A percentile compares a stretch with the other conserved stretches of the same genome.
These are phyloP conservation scores for Monosporascus ibericus DNA, from an alignment of 2,329 filamentous ascomycete genomes.

Conservation along the genomic window DNA sequence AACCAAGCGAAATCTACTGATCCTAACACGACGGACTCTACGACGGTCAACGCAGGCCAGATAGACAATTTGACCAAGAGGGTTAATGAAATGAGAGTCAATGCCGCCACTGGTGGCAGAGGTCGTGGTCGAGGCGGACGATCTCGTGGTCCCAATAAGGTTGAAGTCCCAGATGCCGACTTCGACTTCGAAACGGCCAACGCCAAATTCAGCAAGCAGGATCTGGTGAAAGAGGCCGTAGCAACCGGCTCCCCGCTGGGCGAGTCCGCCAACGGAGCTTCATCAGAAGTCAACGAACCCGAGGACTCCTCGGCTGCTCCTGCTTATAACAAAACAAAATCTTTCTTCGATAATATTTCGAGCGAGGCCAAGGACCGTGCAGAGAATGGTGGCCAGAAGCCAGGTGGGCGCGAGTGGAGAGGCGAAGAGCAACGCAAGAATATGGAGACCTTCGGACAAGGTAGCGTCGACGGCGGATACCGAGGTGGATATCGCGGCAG, in stretches of 20 bases:
- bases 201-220: constrained; percentile 82
- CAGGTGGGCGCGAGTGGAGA: constrained; percentile 82
- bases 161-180: constrained; percentile 85
- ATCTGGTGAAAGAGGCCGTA: constrained; percentile 82
- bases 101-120: constrained; percentile 46
- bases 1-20: constrained; percentile 18
- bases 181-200: constrained; percentile 88
- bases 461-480: constrained; percentile 79
- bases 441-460: constrained; percentile 95
- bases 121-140: constrained; percentile 42
- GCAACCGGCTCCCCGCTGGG: constrained; percentile 61
- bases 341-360: constrained; percentile 98
- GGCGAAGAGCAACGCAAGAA: constrained; percentile 92
- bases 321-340: constrained; percentile 79
- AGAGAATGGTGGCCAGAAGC: constrained; percentile 60
- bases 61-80: constrained; percentile 69
- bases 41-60: constrained; percentile 35
- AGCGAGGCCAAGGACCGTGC: constrained; percentile 87
- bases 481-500: constrained; percentile 73
- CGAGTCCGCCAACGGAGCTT: constrained; percentile 40
- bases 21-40: constrained; percentile 17
- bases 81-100: constrained; percentile 70
- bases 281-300: constrained; percentile 27
- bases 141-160: constrained; percentile 48
- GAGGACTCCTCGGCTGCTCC: constrained; percentile 31